Conservation (phyloP, 768 basidiomycete genomes). For the Naematelia encephala region DNA sequence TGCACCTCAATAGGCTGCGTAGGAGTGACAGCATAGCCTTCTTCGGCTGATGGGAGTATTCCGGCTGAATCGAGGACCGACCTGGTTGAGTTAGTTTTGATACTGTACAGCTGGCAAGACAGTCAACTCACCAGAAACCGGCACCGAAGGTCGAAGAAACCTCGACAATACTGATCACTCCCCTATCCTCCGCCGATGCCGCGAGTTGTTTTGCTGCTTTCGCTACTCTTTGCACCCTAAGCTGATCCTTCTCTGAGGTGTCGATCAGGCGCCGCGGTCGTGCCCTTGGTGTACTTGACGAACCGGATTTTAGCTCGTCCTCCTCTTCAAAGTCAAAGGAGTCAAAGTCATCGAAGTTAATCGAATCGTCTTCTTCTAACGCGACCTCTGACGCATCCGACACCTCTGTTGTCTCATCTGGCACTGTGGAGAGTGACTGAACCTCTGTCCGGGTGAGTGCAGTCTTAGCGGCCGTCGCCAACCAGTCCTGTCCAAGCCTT, state of each 20-base stretch:
- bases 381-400: background rate
- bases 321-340: background rate
- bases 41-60: background rate
- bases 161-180: constrained; percentile 23
- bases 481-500: constrained; percentile 37
- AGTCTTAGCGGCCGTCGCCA: constrained; percentile 11
- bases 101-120: background rate
- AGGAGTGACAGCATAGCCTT: background rate
- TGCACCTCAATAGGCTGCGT: background rate
- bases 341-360: background rate
- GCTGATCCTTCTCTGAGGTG: background rate
- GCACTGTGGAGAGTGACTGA: too few species aligned
- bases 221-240: background rate
- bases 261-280: background rate
- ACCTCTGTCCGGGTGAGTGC: background rate
- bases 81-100: background rate
- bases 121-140: constrained; percentile 37
- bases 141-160: constrained; percentile 40
- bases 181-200: background rate
- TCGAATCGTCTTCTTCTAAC: background rate
- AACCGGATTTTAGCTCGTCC: background rate
- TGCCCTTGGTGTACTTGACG: constrained; percentile 1
- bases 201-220: background rate
- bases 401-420: background rate
- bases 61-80: background rate